Percentiles rank a stretch among this genome's conserved stretches.
phyloP scores from a whole-genome alignment of 1,284 basidiomycete genomes.

The Xerocomus nothofagi region DNA sequence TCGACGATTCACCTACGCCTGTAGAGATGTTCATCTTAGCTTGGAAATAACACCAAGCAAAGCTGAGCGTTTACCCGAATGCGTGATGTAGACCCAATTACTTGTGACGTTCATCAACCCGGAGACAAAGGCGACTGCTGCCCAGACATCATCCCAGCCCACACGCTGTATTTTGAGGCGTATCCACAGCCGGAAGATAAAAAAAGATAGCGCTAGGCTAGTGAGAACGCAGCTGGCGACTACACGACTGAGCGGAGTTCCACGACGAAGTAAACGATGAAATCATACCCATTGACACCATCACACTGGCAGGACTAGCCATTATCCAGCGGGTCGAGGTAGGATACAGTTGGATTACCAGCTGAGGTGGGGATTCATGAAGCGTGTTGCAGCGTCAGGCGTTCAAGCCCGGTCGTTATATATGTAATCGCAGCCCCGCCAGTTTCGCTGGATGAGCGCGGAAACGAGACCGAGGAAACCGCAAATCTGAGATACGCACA shows the following conservation, averaged over 20 bases:
- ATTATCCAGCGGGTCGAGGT: constrained; percentile 8
- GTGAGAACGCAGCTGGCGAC: constrained; percentile 9
- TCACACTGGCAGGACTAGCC: neutral
- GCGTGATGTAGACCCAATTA: constrained; percentile 6
- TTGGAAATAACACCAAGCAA: neutral
- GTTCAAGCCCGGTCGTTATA: no score
- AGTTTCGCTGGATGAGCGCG: neutral
- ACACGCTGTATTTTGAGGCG: constrained; percentile 17
- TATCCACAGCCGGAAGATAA: constrained; percentile 24
- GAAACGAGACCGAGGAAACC: neutral
- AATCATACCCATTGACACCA: constrained; percentile 2
- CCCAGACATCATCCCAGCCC: constrained; percentile 27
- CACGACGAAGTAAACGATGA: neutral
- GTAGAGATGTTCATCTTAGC: neutral
- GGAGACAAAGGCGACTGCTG: constrained; percentile 13
- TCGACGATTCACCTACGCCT: neutral
- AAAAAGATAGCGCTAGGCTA: constrained; percentile 12
- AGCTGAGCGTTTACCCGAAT: neutral
- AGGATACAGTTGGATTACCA: neutral
- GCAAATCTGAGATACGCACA: neutral
- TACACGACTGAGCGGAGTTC: constrained; percentile 1
- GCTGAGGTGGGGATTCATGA: neutral
- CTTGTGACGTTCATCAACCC: constrained; percentile 1
- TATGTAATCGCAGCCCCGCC: neutral
- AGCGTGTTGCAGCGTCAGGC: no score